These are phyloP conservation scores for Citrullus colocynthis DNA, from an alignment of 306 rosid species.

Conservation along the genomic window DNA sequence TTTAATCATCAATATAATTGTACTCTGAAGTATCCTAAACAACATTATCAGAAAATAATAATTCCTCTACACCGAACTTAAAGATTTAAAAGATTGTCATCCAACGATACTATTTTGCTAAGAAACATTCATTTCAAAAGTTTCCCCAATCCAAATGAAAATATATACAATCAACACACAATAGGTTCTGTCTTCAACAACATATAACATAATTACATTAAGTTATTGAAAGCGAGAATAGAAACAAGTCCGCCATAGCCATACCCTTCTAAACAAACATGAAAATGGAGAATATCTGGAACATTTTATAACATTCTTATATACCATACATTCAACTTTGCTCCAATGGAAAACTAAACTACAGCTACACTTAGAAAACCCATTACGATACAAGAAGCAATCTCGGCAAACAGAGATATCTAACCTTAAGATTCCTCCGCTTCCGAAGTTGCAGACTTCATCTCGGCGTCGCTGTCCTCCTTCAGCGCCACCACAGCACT, in stretches of 20 bases:
- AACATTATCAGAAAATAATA: neutral
- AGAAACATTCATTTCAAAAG: neutral
- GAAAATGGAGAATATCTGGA: neutral
- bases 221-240: neutral
- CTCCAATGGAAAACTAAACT: neutral
- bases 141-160: neutral
- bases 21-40: neutral
- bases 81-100: neutral
- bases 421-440: conserved; percentile 48
- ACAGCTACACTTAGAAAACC: neutral
- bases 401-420: conserved; percentile 6
- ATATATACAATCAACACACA: neutral
- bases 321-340: neutral
- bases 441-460: neutral
- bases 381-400: neutral
- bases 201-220: neutral
- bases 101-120: neutral
- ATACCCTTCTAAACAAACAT: neutral
- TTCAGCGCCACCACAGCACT: conserved; percentile 23
- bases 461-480: conserved; percentile 29
- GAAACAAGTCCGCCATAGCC: neutral
- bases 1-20: neutral
- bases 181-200: neutral
- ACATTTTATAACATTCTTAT: neutral
- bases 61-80: neutral